Evolutionary conservation across 2,329 filamentous ascomycete species (phyloP), one percentile per base, ranked within the genome.

Genomic region (Aaosphaeria pasadenensis): DNA sequence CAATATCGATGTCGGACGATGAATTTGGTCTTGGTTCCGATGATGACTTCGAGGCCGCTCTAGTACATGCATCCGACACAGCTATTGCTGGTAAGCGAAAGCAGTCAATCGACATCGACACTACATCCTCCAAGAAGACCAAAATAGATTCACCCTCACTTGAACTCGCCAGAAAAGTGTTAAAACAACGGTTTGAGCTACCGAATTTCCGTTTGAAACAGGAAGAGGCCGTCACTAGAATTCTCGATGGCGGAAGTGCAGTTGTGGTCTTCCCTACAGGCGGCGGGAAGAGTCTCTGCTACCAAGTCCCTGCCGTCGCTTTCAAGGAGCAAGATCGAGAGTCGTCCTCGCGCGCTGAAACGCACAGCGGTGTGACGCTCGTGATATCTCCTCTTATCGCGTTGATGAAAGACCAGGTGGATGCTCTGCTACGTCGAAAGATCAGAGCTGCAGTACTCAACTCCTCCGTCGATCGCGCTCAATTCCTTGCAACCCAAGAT

Each of bases 381-480:
- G 92, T 99, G 4, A 83, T 99, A 24, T 96, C 91, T 0, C 92
- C 92, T 3, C 74, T 99, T 44, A 78, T 97, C 36, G 96, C 91
- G 72, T 74, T 97, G 59, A 99, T 99, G 92, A 87, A 95, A 64
- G 94, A 99, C 66, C 92, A 99, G 65, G 91, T 97, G 4, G 80
- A 87, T 40, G 91, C 96, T 65, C 77, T 97, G 54, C 79, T 80
- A 44, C 49, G 44, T 5, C 78, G 80, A 6, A 81, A 86, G n/a
- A 89, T 97, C 51, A 83, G 87, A 53, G 92, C 94, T 3, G 83
- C 85, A 48, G 75, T 89, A 7, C 82, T 95, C 66, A 96, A 94
- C 61, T 83, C 90, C 35, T 88, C 57, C 7, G 38, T 57, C 5
- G 52, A 50, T 3, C 50, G 59, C 29, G 81, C 82, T 0, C 80